These are phyloP conservation scores for Saccharomycopsis olivae DNA, from an alignment of 805 yeast genomes.

Conservation along the genomic window DNA sequence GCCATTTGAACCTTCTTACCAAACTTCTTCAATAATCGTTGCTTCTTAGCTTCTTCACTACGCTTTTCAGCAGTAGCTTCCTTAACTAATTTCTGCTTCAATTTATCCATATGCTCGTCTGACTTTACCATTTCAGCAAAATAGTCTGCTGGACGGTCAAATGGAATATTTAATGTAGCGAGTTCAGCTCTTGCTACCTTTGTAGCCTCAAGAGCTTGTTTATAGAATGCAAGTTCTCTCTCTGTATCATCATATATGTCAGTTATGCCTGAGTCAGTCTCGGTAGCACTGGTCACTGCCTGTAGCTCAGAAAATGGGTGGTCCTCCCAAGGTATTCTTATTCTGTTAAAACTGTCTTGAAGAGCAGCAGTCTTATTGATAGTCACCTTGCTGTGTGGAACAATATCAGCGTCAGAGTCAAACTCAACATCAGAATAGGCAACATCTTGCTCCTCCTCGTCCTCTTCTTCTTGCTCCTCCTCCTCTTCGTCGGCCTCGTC, in stretches of 20 bases:
- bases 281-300: constrained; percentile 48
- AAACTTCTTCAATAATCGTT: constrained; percentile 88
- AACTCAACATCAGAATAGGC: constrained; percentile 86
- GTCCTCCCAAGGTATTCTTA: constrained; percentile 48
- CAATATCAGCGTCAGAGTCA: constrained; percentile 90
- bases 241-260: constrained; percentile 94
- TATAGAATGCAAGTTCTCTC: constrained; percentile 90
- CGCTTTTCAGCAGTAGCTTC: constrained; percentile 45
- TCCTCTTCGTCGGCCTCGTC: constrained; percentile 29
- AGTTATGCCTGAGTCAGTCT: constrained; percentile 55
- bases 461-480: constrained; percentile 29
- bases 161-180: constrained; percentile 66
- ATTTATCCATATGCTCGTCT: constrained; percentile 95
- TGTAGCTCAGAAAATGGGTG: constrained; percentile 80
- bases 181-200: constrained; percentile 56
- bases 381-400: constrained; percentile 84
- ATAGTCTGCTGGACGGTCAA: constrained; percentile 87
- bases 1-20: constrained; percentile 96
- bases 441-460: constrained; percentile 69
- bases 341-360: constrained; percentile 55
- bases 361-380: constrained; percentile 82
- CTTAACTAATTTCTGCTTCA: constrained; percentile 67
- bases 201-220: constrained; percentile 85
- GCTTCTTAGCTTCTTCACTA: constrained; percentile 82
- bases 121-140: constrained; percentile 98